Evolutionary conservation across 345 rosid species (phyloP).

Genomic region (Clarkia xantiana): DNA sequence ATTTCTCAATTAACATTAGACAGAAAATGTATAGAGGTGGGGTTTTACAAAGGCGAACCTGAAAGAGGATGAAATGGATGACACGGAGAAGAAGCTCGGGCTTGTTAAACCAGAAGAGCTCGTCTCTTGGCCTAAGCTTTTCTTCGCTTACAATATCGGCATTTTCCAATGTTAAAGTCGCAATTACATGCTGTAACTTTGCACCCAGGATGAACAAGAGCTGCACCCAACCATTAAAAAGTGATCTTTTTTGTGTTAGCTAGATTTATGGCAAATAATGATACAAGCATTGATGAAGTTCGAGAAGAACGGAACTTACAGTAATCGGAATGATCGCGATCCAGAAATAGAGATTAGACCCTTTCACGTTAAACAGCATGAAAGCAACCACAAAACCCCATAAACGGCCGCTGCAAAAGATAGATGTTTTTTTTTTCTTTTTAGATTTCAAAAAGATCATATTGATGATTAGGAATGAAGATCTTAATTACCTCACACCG

Average conservation of each 20-base stretch:
- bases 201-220: constrained; percentile 74
- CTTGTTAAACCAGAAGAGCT: constrained; percentile 91
- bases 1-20: too few relatives aligned
- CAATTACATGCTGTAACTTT: constrained; percentile 83
- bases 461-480: constrained; percentile 3
- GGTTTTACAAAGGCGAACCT: constrained; percentile 44
- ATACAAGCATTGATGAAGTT: too few relatives aligned
- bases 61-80: constrained; percentile 87
- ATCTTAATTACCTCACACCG: constrained; percentile 71
- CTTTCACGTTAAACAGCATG: constrained; percentile 89
- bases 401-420: constrained; percentile 58
- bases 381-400: constrained; percentile 96
- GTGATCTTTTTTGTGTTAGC: too few relatives aligned
- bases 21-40: too few relatives aligned
- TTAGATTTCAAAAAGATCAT: constrained; percentile 6
- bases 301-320: constrained; percentile 25
- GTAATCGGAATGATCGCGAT: constrained; percentile 76
- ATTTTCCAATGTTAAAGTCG: constrained; percentile 69
- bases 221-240: constrained; percentile 14
- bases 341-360: constrained; percentile 97
- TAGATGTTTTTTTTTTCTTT: too few relatives aligned
- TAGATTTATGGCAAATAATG: too few relatives aligned
- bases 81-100: constrained; percentile 64
- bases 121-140: constrained; percentile 72
- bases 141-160: constrained; percentile 36